Evolutionary conservation across 108 stramenopile species (phyloP).

Genomic region (Fistulifera pelliculosa): DNA sequence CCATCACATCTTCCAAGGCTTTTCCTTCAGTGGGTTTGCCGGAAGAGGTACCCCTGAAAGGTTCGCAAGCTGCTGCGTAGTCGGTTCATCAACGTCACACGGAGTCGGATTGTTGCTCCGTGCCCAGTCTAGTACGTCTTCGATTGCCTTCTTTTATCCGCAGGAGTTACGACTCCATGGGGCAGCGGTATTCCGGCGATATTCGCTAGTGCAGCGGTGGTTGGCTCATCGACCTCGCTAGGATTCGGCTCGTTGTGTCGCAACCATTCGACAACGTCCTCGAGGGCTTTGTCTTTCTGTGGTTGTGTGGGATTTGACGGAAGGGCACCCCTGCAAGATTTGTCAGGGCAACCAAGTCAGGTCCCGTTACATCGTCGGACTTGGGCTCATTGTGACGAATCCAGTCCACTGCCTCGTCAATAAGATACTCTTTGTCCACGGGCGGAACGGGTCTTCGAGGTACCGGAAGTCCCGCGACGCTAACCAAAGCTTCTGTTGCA

Average conservation of each 20-base stretch:
- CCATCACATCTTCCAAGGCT: slow-evolving; percentile 2
- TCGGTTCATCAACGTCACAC: not conserved
- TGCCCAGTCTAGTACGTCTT: slow-evolving; percentile 9
- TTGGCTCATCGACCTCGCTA: slow-evolving; percentile 13
- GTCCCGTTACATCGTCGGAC: slow-evolving; percentile 1
- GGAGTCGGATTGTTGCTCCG: slow-evolving; percentile 6
- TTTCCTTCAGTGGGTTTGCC: slow-evolving; percentile 1
- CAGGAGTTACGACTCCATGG: not conserved
- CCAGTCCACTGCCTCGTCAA: slow-evolving; percentile 26
- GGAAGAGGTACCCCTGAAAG: slow-evolving; percentile 4
- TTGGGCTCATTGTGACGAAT: slow-evolving; percentile 10
- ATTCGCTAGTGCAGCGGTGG: slow-evolving; percentile 1
- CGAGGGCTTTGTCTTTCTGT: slow-evolving; percentile 12
- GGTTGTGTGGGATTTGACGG: not conserved
- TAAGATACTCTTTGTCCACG: slow-evolving; percentile 1
- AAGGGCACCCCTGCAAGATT: slow-evolving; percentile 8
- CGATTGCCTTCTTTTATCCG: slow-evolving; percentile 6
- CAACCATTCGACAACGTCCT: slow-evolving; percentile 23
- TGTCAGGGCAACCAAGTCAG: slow-evolving; percentile 3
- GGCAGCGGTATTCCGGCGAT: slow-evolving; percentile 3
- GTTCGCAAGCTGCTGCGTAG: not conserved
- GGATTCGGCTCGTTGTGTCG: slow-evolving; percentile 10
- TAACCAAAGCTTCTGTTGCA: slow-evolving; percentile 6
- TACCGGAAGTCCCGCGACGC: slow-evolving; percentile 10
- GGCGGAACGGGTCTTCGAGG: not conserved